Conservation (phyloP, 2,329 filamentous ascomycete species). For the Pseudogymnoascus sp. region DNA sequence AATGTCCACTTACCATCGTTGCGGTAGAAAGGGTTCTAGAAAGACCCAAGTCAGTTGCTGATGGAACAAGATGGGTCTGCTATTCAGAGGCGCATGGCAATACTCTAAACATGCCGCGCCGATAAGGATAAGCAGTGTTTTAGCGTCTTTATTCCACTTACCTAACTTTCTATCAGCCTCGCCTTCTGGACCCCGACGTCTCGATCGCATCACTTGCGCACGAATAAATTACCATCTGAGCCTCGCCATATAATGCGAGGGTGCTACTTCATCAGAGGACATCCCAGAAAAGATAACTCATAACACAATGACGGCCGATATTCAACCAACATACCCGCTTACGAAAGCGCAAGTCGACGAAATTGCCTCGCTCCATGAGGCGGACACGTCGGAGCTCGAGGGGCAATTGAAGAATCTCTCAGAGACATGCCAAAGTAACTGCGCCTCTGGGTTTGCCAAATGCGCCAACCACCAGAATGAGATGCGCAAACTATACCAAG, state of each 20-base stretch:
- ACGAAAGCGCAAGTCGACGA: not conserved
- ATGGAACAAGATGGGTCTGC: not conserved
- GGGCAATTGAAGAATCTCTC: not conserved
- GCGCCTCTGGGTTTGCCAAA: not conserved
- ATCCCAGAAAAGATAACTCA: not conserved
- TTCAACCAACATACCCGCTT: not conserved
- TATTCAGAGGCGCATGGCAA: not conserved
- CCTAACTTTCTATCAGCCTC: constrained; percentile 2
- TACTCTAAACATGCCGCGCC: not conserved
- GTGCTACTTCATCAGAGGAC: not conserved
- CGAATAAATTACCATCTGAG: not conserved
- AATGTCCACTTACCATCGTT: not conserved
- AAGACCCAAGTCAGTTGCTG: not conserved
- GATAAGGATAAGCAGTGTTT: not conserved
- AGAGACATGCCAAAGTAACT: not conserved
- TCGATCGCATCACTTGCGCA: constrained; percentile 6
- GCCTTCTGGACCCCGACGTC: not conserved
- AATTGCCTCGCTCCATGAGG: not conserved
- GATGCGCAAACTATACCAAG: not conserved
- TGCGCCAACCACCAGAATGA: not conserved
- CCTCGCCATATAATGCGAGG: constrained; percentile 1
- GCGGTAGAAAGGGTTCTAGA: not conserved
- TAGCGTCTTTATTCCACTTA: not conserved
- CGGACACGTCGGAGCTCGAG: constrained; percentile 1
- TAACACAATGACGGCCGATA: constrained; percentile 2